Percentiles rank a stretch among this genome's conserved stretches.
Evolutionary conservation across 306 rosid genomes (phyloP).

Genomic region (Lablab purpureus): DNA sequence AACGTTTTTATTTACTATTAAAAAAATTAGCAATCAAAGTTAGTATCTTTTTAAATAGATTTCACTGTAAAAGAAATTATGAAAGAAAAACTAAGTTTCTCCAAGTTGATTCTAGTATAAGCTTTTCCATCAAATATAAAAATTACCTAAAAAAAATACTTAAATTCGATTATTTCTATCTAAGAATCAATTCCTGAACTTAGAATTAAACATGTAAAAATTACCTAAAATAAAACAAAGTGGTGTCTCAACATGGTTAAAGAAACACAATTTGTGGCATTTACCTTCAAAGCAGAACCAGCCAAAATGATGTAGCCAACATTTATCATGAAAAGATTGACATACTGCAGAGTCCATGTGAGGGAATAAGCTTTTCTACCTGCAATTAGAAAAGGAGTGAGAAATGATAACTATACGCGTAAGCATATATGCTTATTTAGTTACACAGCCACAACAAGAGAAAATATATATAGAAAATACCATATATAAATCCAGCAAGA

Average conservation of each 20-base stretch:
- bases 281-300: slow-evolving; percentile 92
- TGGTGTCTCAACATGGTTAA: not conserved
- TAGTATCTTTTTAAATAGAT: too few relatives aligned
- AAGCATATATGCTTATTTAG: not conserved
- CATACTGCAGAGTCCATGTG: slow-evolving; percentile 89
- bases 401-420: not conserved
- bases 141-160: too few relatives aligned
- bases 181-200: too few relatives aligned
- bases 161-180: too few relatives aligned
- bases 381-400: slow-evolving; percentile 43
- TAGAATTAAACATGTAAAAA: too few relatives aligned
- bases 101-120: too few relatives aligned
- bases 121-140: too few relatives aligned
- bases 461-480: slow-evolving; percentile 51
- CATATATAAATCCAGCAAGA: slow-evolving; percentile 85
- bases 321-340: slow-evolving; percentile 96
- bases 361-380: slow-evolving; percentile 82
- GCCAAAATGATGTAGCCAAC: slow-evolving; percentile 88
- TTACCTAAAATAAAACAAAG: not conserved
- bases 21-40: too few relatives aligned
- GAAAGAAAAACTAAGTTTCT: too few relatives aligned
- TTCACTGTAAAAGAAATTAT: too few relatives aligned
- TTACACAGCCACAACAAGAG: too few relatives aligned
- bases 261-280: not conserved
- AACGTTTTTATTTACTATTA: too few relatives aligned